phyloP scores from a whole-genome alignment of 371 early-diverging fungal species.

The Batrachochytrium dendrobatidis region DNA sequence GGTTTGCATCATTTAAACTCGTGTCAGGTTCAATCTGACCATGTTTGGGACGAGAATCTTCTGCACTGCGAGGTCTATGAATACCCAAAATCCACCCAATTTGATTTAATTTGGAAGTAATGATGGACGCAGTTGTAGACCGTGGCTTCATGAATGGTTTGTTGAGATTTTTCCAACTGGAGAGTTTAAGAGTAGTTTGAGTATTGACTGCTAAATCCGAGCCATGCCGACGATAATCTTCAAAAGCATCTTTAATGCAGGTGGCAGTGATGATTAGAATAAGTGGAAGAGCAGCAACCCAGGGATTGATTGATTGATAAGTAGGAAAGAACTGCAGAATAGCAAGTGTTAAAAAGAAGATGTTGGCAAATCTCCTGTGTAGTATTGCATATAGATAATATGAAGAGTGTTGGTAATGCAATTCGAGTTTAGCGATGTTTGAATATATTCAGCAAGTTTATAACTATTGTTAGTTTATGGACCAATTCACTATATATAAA shows the following conservation, averaged over 20 bases:
- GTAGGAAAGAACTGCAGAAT: slow-evolving; percentile 69
- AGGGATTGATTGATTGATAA: slow-evolving; percentile 61
- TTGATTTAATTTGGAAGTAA: not conserved
- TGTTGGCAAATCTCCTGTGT: slow-evolving; percentile 74
- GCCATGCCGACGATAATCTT: slow-evolving; percentile 86
- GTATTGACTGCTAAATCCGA: slow-evolving; percentile 53
- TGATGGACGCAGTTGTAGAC: not conserved
- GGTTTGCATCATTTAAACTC: not conserved
- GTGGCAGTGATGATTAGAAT: slow-evolving; percentile 72
- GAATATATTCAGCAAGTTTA: not conserved
- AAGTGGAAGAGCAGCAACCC: slow-evolving; percentile 79
- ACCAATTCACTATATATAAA: too few species aligned
- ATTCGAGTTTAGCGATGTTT: not conserved
- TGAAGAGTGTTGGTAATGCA: too few species aligned
- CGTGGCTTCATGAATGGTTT: slow-evolving; percentile 9
- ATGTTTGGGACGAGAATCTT: not conserved
- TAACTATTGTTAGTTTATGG: not conserved
- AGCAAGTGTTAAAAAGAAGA: slow-evolving; percentile 84
- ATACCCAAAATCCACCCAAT: not conserved
- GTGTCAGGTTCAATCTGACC: not conserved
- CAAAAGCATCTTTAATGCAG: slow-evolving; percentile 87
- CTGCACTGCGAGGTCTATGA: not conserved
- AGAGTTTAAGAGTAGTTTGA: not conserved
- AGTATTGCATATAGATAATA: not conserved
- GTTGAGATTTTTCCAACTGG: slow-evolving; percentile 19